Base-by-base conservation (phyloP, 768 basidiomycete species). In the Myochromella boudieri region DNA sequence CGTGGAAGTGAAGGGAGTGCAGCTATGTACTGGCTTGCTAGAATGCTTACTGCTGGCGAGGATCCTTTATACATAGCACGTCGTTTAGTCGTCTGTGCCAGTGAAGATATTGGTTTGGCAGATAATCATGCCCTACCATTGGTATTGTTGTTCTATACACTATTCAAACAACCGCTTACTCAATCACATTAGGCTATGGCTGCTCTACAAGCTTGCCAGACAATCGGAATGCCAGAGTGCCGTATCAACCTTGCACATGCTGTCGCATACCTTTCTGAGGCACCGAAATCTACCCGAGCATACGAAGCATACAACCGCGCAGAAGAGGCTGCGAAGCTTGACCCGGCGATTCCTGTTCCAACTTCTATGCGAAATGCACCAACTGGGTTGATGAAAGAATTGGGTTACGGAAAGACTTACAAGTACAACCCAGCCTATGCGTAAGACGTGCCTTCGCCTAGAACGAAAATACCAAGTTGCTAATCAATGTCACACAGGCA, bases 11-110 rank as follows among this genome's bases (percentile, higher is more conserved):
- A 91, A 52, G 81, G 81, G 5, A 75, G 75, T 56, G 91, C 89
- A 0, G 91, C 91, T 5, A 68, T 92, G 71, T 94, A 93, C 61
- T 94, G 91, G 89, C 73, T 94, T 17, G 89, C 90, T 8, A 77
- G 87, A 40, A 91, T 91, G 90, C 70, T 91, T 26, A 76, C 71
- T 27, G 84, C 79, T 21, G 90, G 89, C 15, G 90, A 91, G 61
- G 90, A 93, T 63, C 87, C 91, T 3, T 55, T 90, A 37, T 93
- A 79, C 55, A 76, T 91, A 48, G 84, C 82, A 5, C 72, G 88
- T 27, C 72, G 88, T 44, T 78, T 90, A 71, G 72, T 87, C 3
- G 86, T 91, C 6, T 82, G 87, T 54, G 90, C 91, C 2, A 88
- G 87, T 52, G 91, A 94, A 63, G 91, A 94, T 59, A 78, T 94